Percentiles rank a stretch among this genome's conserved stretches.
These are phyloP conservation scores for Acephala macrosclerotiorum DNA, from an alignment of 2,329 filamentous ascomycete species.

Conservation along the genomic window DNA sequence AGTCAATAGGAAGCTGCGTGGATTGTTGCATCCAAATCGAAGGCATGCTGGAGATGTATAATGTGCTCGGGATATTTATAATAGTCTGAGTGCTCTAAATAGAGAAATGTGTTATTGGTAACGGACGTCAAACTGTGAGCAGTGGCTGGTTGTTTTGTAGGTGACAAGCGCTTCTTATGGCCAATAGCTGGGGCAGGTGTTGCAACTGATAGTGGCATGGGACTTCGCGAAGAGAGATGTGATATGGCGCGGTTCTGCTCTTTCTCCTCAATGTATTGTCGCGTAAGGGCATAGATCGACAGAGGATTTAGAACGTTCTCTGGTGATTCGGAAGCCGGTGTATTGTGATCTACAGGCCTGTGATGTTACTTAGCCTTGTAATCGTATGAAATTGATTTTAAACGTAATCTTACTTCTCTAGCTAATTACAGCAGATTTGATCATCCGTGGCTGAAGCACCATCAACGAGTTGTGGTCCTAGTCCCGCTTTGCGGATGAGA, in stretches of 20 bases:
- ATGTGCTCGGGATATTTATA: not conserved
- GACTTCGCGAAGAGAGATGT: not conserved
- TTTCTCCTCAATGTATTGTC: not conserved
- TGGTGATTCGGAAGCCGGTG: not conserved
- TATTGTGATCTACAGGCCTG: conserved; percentile 3
- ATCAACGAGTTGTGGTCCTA: not conserved
- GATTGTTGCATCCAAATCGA: not conserved
- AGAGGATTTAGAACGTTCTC: conserved; percentile 1
- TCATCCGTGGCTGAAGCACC: not conserved
- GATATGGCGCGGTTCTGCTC: not conserved
- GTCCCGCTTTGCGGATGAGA: not conserved
- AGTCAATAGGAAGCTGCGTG: not conserved
- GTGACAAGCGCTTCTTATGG: not conserved
- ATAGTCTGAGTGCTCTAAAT: not conserved
- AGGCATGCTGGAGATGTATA: not conserved
- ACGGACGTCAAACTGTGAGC: not conserved
- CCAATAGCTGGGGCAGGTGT: not conserved
- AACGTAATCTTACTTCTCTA: too few species aligned
- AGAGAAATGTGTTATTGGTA: not conserved
- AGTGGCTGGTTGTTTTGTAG: not conserved
- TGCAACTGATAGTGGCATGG: not conserved
- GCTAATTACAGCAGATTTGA: not conserved
- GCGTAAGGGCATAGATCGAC: not conserved
- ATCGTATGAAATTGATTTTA: too few species aligned
- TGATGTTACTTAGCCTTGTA: too few species aligned